Conservation (phyloP, 768 basidiomycete genomes). For the Strobilomyces echinocephalus region DNA sequence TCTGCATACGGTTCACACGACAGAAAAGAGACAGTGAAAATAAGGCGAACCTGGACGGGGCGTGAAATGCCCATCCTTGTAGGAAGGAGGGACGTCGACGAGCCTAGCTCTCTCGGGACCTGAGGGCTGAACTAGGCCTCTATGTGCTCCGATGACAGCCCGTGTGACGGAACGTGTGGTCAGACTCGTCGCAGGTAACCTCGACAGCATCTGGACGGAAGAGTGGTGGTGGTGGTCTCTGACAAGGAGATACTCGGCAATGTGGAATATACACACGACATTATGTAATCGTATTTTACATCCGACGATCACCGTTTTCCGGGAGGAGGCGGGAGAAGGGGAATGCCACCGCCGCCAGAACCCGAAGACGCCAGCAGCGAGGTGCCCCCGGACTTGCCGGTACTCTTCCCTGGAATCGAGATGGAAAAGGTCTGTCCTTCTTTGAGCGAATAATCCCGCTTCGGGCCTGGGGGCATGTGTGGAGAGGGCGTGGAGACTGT, state of each 20-base stretch:
- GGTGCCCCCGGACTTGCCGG: constrained; percentile 33
- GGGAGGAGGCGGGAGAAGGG: constrained; percentile 83
- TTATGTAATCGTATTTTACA: constrained; percentile 20
- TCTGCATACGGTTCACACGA: constrained; percentile 44
- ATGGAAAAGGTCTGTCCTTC: constrained; percentile 95
- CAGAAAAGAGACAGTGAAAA: not conserved
- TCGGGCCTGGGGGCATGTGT: constrained; percentile 69
- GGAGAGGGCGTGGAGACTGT: constrained; percentile 48
- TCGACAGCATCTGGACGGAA: constrained; percentile 49
- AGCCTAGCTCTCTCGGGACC: constrained; percentile 78
- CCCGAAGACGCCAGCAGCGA: constrained; percentile 37
- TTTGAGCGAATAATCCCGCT: constrained; percentile 91
- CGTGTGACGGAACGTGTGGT: constrained; percentile 23
- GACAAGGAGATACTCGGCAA: constrained; percentile 2
- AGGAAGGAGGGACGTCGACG: constrained; percentile 76
- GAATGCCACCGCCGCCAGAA: constrained; percentile 40
- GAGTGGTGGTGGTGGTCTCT: constrained; percentile 6
- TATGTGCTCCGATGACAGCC: constrained; percentile 31
- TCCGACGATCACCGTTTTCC: constrained; percentile 39
- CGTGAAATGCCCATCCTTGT: constrained; percentile 63
- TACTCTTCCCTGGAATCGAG: constrained; percentile 72
- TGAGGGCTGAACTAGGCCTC: constrained; percentile 77
- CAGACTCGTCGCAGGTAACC: constrained; percentile 40
- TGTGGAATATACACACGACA: not conserved
- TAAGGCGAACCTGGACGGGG: constrained; percentile 59